Evolutionary conservation across 768 basidiomycete genomes (phyloP).

Genomic region (Cystobasidium ongulense): DNA sequence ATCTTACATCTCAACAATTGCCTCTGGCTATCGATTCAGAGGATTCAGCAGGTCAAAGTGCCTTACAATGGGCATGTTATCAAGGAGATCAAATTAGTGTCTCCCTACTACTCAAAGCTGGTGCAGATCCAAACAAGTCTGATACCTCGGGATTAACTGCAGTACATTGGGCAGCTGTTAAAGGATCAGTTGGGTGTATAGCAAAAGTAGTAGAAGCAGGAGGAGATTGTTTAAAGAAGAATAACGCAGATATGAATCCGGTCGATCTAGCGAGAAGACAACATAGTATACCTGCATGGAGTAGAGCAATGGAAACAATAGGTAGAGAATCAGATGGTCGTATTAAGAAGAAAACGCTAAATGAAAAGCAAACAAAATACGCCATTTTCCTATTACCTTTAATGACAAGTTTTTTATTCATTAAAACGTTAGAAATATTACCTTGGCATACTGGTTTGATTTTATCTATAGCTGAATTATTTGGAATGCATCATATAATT

Average conservation of each 20-base stretch:
- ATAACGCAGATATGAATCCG: conserved; percentile 75
- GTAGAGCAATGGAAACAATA: conserved; percentile 76
- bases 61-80: conserved; percentile 98
- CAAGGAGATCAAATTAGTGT: conserved; percentile 95
- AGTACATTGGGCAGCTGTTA: conserved; percentile 93
- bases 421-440: conserved; percentile 68
- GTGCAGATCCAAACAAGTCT: conserved; percentile 64
- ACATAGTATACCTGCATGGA: conserved; percentile 83
- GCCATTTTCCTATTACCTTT: conserved; percentile 62
- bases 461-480: conserved; percentile 76
- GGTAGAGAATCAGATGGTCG: conserved; percentile 70
- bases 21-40: conserved; percentile 83
- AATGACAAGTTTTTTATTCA: conserved; percentile 70
- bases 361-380: conserved; percentile 51
- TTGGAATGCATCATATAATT: conserved; percentile 84
- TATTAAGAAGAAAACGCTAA: conserved; percentile 59
- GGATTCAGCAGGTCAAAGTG: conserved; percentile 85
- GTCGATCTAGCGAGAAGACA: conserved; percentile 90
- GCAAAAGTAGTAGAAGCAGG: conserved; percentile 76
- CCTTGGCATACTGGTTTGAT: conserved; percentile 85
- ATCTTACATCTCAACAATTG: conserved; percentile 68
- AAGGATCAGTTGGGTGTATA: conserved; percentile 83
- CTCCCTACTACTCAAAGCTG: conserved; percentile 76
- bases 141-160: conserved; percentile 80
- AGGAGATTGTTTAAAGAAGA: conserved; percentile 69